Conservation (phyloP, 1,284 basidiomycete genomes). For the Veloboletus limbatus region DNA sequence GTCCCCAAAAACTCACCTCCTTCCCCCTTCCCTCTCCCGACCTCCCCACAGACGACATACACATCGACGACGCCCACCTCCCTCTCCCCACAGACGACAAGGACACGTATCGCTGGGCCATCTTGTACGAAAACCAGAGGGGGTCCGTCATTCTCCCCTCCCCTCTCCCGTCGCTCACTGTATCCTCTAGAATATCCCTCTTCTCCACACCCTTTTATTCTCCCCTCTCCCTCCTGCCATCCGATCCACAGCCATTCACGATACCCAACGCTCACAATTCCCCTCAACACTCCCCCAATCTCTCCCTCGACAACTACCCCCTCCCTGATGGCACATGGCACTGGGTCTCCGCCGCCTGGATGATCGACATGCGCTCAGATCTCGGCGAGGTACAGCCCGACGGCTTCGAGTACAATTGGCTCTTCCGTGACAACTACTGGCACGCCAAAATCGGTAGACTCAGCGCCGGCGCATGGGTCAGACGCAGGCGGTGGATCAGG, state of each 20-base stretch:
- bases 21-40: neutral
- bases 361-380: constrained; percentile 81
- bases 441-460: constrained; percentile 54
- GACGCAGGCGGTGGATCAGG: constrained; percentile 72
- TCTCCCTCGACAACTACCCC: constrained; percentile 64
- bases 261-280: constrained; percentile 44
- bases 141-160: constrained; percentile 49
- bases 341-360: constrained; percentile 77
- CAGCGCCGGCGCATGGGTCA: constrained; percentile 66
- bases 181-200: constrained; percentile 54
- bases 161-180: constrained; percentile 9
- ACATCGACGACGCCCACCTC: constrained; percentile 33
- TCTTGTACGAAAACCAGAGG: constrained; percentile 76
- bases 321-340: constrained; percentile 77
- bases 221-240: constrained; percentile 61
- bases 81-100: constrained; percentile 35
- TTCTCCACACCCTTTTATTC: constrained; percentile 76
- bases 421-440: constrained; percentile 66
- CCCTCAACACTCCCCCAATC: constrained; percentile 47
- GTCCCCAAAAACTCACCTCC: neutral
- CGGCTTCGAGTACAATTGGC: constrained; percentile 81
- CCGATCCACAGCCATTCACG: constrained; percentile 75
- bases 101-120: constrained; percentile 69
- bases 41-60: constrained; percentile 30
- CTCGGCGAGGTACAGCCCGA: constrained; percentile 72